phyloP scores from a whole-genome alignment of 352 stramenopile genomes.

The Phytophthora brassicae region DNA sequence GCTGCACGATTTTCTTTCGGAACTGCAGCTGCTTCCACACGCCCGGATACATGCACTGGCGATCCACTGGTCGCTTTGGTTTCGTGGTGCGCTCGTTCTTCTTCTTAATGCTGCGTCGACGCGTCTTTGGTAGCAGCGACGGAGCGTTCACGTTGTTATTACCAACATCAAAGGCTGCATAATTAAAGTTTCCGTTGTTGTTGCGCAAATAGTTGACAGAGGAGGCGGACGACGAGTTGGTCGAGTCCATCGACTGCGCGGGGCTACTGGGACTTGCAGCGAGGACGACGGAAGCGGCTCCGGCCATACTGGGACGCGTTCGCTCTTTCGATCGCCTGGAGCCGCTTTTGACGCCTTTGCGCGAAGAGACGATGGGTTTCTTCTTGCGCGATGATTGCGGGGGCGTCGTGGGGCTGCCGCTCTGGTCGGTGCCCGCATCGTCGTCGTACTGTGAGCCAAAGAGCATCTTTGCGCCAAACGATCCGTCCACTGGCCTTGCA shows the following conservation, averaged over 20 bases:
- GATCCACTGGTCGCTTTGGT: conserved; percentile 36
- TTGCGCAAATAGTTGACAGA: conserved; percentile 29
- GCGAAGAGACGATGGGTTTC: conserved; percentile 16
- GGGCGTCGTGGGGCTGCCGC: conserved; percentile 37
- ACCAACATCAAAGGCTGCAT: background rate
- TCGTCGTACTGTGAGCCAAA: conserved; percentile 61
- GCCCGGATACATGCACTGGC: conserved; percentile 70
- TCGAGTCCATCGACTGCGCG: conserved; percentile 40
- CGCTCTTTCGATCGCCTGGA: conserved; percentile 21
- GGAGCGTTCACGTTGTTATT: conserved; percentile 10
- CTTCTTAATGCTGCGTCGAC: conserved; percentile 32
- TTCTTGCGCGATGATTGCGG: conserved; percentile 41
- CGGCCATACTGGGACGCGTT: conserved; percentile 20
- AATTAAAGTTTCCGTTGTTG: conserved; percentile 26
- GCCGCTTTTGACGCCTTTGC: conserved; percentile 16
- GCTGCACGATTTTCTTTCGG: conserved; percentile 79
- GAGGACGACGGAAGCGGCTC: conserved; percentile 21
- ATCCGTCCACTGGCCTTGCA: background rate
- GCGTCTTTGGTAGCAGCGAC: conserved; percentile 24
- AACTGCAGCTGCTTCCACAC: conserved; percentile 85
- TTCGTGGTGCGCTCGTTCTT: conserved; percentile 32
- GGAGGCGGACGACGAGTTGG: conserved; percentile 35
- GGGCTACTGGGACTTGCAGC: conserved; percentile 21
- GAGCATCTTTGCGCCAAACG: conserved; percentile 35
- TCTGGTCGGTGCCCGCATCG: conserved; percentile 38